Percentiles rank a stretch among this genome's conserved stretches.
These are phyloP conservation scores for Lecanicillium sp. DNA, from an alignment of 2,329 filamentous ascomycete genomes.

Conservation along the genomic window DNA sequence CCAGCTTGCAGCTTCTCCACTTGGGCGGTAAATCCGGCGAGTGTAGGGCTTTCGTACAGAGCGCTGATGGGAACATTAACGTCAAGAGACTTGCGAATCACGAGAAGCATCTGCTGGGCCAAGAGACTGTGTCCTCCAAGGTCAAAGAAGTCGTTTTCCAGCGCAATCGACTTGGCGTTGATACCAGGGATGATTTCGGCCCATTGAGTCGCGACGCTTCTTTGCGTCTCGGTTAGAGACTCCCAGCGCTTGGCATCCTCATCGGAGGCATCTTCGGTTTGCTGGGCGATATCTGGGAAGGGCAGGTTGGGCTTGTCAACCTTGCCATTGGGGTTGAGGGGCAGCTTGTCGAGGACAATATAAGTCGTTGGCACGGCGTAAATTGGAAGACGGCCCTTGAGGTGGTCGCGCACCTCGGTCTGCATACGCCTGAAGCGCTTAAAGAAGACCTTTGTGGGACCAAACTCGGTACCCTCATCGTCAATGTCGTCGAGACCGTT, in stretches of 20 bases:
- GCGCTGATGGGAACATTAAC: slow-evolving; percentile 23
- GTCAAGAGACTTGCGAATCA: slow-evolving; percentile 25
- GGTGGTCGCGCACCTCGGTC: slow-evolving; percentile 51
- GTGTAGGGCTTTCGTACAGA: slow-evolving; percentile 21
- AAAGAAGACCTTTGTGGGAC: slow-evolving; percentile 31
- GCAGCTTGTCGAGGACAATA: slow-evolving; percentile 43
- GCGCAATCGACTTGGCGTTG: slow-evolving; percentile 58
- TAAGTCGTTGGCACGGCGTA: slow-evolving; percentile 27
- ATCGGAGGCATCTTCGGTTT: slow-evolving; percentile 33
- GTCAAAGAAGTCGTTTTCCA: slow-evolving; percentile 30
- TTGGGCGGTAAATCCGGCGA: slow-evolving; percentile 20
- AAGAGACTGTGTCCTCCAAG: slow-evolving; percentile 38
- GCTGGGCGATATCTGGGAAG: slow-evolving; percentile 67
- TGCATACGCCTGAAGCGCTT: slow-evolving; percentile 40
- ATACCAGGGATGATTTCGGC: slow-evolving; percentile 59
- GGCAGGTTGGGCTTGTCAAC: slow-evolving; percentile 71
- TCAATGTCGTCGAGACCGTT: slow-evolving; percentile 46
- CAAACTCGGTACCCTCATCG: slow-evolving; percentile 42
- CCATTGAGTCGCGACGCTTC: slow-evolving; percentile 54
- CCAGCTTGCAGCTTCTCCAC: slow-evolving; percentile 19
- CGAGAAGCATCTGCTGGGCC: slow-evolving; percentile 68
- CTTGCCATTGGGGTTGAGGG: slow-evolving; percentile 70
- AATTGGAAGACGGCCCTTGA: slow-evolving; percentile 51
- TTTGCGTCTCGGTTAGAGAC: slow-evolving; percentile 22
- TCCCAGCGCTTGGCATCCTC: slow-evolving; percentile 46